Evolutionary conservation across 2,329 filamentous ascomycete species (phyloP), one percentile per base, ranked within the genome.

Genomic region (Aquanectria penicillioides): DNA sequence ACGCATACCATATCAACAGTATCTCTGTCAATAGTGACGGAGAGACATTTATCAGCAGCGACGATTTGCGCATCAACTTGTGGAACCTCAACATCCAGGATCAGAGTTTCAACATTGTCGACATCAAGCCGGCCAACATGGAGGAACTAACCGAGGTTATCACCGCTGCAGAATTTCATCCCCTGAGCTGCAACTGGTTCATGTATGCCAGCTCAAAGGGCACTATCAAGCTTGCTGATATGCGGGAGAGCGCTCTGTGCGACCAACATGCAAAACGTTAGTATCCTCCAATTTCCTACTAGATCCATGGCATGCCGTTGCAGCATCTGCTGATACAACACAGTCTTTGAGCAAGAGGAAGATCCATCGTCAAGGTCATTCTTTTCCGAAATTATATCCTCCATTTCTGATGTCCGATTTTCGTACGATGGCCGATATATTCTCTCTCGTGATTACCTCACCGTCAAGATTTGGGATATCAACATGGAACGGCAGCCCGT

Each of bases 1-100:
- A 99, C 76, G 95, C 95, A 67, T 99, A 99, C 77, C 95, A 99
- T 79, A 98, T 99, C 86, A 99, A 99, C 83, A 98, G 95, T 83
- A 99, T 99, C 77, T 98, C 95, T n/a, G 95, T 98, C 71, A 99
- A 99, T 83, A 98, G 94, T 75, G 95, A 99, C 76, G 95, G 94
- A 56, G 95, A 99, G 82, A 99, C 95, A 0, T 99, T 98, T 78
- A 97, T 99, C 80, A 97, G 94, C 81, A 97, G 94, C 75, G 95
- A 99, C 75, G 95, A 99, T 75, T 82, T 99, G 64, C 90, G 95
- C 63, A 97, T 99, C 83, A 99, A 99, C 77, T 83, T 99, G 55
- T 99, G 95, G 95, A 98, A 99, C 75, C 83, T 98, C 69, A 98
- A 98, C 78, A 99, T 99, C 64, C 95, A 99, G 77, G 94, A 98